phyloP scores from a whole-genome alignment of 2,329 filamentous ascomycete genomes.

The Pseudofabraea citricarpa region DNA sequence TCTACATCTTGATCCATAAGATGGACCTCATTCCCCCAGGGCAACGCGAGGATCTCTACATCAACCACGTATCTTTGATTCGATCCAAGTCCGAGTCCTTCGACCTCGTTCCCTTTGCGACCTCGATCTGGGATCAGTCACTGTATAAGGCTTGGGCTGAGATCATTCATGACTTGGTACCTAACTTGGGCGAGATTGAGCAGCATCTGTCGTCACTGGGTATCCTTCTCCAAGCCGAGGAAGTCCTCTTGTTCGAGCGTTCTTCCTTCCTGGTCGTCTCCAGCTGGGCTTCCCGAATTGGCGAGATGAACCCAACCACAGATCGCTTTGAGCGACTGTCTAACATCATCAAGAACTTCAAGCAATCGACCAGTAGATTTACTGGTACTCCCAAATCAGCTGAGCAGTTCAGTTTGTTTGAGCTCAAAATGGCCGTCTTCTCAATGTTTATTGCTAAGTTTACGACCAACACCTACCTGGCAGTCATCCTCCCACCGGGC shows the following conservation, averaged over 20 bases:
- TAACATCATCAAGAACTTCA: slow-evolving; percentile 98
- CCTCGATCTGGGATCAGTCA: slow-evolving; percentile 97
- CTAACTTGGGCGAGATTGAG: slow-evolving; percentile 85
- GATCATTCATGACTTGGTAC: slow-evolving; percentile 97
- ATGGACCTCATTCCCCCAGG: slow-evolving; percentile 90
- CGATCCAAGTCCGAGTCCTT: slow-evolving; percentile 70
- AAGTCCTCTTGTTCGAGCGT: slow-evolving; percentile 90
- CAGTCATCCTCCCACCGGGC: slow-evolving; percentile 84
- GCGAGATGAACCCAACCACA: slow-evolving; percentile 76
- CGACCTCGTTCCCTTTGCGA: slow-evolving; percentile 83
- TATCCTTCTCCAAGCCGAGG: slow-evolving; percentile 82
- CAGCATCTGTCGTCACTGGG: slow-evolving; percentile 78
- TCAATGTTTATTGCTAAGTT: slow-evolving; percentile 94
- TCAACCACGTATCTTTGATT: slow-evolving; percentile 75
- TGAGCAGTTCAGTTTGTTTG: slow-evolving; percentile 76
- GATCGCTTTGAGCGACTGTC: slow-evolving; percentile 93
- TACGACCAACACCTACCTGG: slow-evolving; percentile 95
- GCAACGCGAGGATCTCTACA: slow-evolving; percentile 75
- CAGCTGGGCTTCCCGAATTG: slow-evolving; percentile 73
- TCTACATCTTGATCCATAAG: slow-evolving; percentile 97
- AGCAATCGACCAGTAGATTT: slow-evolving; percentile 74
- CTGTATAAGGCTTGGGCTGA: slow-evolving; percentile 97
- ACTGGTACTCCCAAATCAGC: slow-evolving; percentile 76
- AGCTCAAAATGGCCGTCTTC: slow-evolving; percentile 76
- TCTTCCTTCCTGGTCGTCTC: slow-evolving; percentile 97